phyloP scores from a whole-genome alignment of 805 yeast species.

The Yarrowia alimentaria region DNA sequence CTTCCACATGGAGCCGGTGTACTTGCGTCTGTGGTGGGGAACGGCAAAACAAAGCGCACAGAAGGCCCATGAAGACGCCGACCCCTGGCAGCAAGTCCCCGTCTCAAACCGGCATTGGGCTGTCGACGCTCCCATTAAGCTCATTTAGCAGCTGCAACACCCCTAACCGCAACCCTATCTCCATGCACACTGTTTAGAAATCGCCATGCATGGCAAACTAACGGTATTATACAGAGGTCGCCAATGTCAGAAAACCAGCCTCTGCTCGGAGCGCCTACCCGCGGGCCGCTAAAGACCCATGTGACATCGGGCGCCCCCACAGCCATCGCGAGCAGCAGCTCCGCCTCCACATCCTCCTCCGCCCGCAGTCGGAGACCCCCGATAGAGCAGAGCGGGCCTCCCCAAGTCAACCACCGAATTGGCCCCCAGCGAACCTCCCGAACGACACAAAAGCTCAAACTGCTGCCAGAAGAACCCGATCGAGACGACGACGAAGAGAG shows the following conservation, averaged over 20 bases:
- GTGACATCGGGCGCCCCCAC: too few species aligned
- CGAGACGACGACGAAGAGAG: constrained; percentile 36
- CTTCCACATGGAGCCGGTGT: too few species aligned
- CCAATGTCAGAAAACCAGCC: constrained; percentile 23
- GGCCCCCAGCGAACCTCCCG: constrained; percentile 72
- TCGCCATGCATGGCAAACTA: constrained; percentile 18
- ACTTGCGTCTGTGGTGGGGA: too few species aligned
- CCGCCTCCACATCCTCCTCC: constrained; percentile 8
- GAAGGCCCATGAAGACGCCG: too few species aligned
- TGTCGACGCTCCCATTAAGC: too few species aligned
- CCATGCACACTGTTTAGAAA: too few species aligned
- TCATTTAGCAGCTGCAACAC: too few species aligned
- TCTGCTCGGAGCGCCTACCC: constrained; percentile 9
- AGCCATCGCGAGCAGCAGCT: not conserved
- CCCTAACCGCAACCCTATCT: too few species aligned
- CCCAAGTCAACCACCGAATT: constrained; percentile 28
- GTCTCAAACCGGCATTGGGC: too few species aligned
- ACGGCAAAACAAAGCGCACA: too few species aligned
- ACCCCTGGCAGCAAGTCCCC: too few species aligned
- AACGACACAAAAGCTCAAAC: constrained; percentile 81
- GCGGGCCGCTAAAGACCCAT: constrained; percentile 17
- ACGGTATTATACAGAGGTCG: not conserved
- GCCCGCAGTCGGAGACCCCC: constrained; percentile 25
- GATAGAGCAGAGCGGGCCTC: constrained; percentile 27
- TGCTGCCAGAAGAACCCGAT: constrained; percentile 62